Conservation (phyloP, 2,329 filamentous ascomycete species). For the Ophiobolus disseminans region DNA sequence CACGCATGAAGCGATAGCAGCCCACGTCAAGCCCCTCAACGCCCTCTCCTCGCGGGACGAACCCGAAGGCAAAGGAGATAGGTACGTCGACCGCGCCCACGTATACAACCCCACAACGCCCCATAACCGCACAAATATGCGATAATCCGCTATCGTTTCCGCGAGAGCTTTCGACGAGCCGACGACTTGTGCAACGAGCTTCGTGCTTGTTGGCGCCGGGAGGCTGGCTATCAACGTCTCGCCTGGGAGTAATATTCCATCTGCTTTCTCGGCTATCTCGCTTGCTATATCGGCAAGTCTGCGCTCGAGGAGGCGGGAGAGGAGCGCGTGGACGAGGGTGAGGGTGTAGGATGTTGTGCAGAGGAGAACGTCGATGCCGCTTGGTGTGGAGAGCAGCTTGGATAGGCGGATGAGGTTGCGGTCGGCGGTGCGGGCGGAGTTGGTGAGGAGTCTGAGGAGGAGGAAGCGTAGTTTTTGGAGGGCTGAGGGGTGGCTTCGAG, state of each 20-base stretch:
- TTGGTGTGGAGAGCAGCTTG: constrained; percentile 49
- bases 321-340: constrained; percentile 49
- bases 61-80: constrained; percentile 30
- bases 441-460: constrained; percentile 26
- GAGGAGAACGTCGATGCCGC: constrained; percentile 51
- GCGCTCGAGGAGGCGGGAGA: constrained; percentile 46
- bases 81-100: constrained; percentile 61
- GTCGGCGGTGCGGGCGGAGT: constrained; percentile 37
- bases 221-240: constrained; percentile 51
- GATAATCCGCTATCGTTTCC: constrained; percentile 71
- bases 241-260: constrained; percentile 49
- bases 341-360: constrained; percentile 55
- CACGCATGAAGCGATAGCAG: constrained; percentile 72
- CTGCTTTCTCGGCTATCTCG: constrained; percentile 48
- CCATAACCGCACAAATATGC: constrained; percentile 79
- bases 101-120: constrained; percentile 75
- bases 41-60: constrained; percentile 37
- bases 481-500: constrained; percentile 10
- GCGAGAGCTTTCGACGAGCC: constrained; percentile 59
- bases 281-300: constrained; percentile 47
- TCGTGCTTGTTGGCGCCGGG: constrained; percentile 41
- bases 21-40: constrained; percentile 62
- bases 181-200: constrained; percentile 42
- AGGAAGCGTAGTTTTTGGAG: constrained; percentile 22
- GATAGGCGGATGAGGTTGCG: constrained; percentile 42